Conservation (phyloP, 2,329 filamentous ascomycete genomes). For the Alternaria hordeiaustralica region DNA sequence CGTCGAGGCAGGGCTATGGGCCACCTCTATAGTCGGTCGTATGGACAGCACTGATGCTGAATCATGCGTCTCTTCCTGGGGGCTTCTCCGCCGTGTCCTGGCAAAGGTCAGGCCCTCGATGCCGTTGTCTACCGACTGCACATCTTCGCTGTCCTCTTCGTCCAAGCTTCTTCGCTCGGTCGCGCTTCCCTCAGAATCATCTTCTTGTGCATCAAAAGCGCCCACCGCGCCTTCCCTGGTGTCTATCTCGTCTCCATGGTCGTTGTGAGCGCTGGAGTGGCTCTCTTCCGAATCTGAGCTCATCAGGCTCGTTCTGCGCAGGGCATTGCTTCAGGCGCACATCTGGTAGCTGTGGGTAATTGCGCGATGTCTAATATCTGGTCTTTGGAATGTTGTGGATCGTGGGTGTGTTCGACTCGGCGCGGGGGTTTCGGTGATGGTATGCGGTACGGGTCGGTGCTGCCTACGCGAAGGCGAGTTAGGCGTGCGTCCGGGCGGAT, state of each 20-base stretch:
- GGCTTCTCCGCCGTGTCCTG: slow-evolving; percentile 25
- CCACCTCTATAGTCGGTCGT: slow-evolving; percentile 19
- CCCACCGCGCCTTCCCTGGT: slow-evolving; percentile 46
- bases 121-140: slow-evolving; percentile 27
- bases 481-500: background rate
- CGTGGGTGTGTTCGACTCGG: slow-evolving; percentile 2
- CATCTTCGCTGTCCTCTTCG: slow-evolving; percentile 34
- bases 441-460: slow-evolving; percentile 12
- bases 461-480: slow-evolving; percentile 4
- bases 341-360: slow-evolving; percentile 7
- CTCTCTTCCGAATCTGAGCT: slow-evolving; percentile 71
- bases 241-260: slow-evolving; percentile 35
- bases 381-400: background rate
- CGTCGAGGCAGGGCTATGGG: slow-evolving; percentile 71
- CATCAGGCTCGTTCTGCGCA: slow-evolving; percentile 64
- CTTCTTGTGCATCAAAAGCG: background rate
- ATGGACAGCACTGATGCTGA: slow-evolving; percentile 28
- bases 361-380: slow-evolving; percentile 1
- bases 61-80: slow-evolving; percentile 28
- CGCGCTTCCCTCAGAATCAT: slow-evolving; percentile 3
- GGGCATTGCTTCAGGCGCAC: slow-evolving; percentile 59
- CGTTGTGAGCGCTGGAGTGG: slow-evolving; percentile 65
- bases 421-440: slow-evolving; percentile 16
- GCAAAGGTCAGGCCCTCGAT: slow-evolving; percentile 43
- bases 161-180: slow-evolving; percentile 14